Evolutionary conservation across 768 basidiomycete species (phyloP), one percentile per base, ranked within the genome.

Genomic region (Tricholoma saponaceum): DNA sequence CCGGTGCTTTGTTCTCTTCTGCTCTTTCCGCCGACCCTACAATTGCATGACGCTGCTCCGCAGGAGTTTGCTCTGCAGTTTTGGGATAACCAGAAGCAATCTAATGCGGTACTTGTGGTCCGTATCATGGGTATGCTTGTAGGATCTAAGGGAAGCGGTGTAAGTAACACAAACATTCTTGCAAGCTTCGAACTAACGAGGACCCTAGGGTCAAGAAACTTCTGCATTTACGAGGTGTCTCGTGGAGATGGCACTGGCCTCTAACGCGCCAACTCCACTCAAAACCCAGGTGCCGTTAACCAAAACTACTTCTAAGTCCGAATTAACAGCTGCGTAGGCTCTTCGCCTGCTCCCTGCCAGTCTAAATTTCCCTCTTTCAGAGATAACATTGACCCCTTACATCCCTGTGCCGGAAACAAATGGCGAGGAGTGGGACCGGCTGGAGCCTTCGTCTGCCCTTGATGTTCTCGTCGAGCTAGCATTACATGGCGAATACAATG

Each of bases 11-110:
- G 86, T 60, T 84, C 81, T 25, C 79, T 88, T 22, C 79, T 89
- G 44, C 85, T 84, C 47, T 94, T 87, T 70, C 90, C 88, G 28
- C 79, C 83, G 26, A 80, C 76, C 47, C 70, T 90, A 1, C 81
- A 82, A 30, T 69, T 82, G 23, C 79, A 81, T 55, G 80, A 83
- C 54, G 65, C 76, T 5, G 80, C 82, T n/a, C 90, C 87, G 1
- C 92, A 97, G 69, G 89, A 92, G 60, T 98, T 98, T 71, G 89
- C 95, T 1, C 74, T 98, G 46, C 97, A 99, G 69, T 94, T 94
- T 71, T 99, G 97, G 97, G 92, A 95, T 62, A 81, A 86, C 41
- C 90, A 94, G 69, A 99, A 98, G 71, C 73, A 81, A n/a, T 72
- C 81, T 22, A 98, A 97, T 66, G 84, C 87, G 1, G 79, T 82